Conservation (phyloP, 768 basidiomycete genomes). For the Termitomyces sp. region DNA sequence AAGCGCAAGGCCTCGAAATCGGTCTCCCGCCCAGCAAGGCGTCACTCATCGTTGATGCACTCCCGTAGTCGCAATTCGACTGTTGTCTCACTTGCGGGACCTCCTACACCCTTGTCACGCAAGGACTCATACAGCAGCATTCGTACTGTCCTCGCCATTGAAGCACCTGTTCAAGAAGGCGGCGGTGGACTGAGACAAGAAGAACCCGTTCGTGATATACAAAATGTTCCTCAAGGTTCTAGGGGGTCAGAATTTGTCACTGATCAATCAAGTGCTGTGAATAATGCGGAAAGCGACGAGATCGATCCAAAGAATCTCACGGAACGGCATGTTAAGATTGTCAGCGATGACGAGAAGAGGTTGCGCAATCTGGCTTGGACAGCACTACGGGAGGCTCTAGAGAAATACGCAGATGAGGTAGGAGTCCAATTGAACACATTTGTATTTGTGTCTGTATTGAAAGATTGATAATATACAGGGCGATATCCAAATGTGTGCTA, state of each 20-base stretch:
- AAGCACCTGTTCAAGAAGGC: conserved; percentile 26
- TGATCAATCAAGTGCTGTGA: conserved; percentile 14
- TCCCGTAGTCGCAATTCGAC: conserved; percentile 62
- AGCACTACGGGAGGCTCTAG: conserved; percentile 48
- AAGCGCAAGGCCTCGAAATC: conserved; percentile 25
- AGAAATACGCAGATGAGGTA: conserved; percentile 61
- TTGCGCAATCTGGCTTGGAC: conserved; percentile 53
- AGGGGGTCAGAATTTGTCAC: conserved; percentile 26
- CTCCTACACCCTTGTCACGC: conserved; percentile 28
- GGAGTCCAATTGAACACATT: background rate
- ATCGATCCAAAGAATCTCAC: conserved; percentile 19
- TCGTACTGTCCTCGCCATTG: conserved; percentile 61
- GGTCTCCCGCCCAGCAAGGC: conserved; percentile 18
- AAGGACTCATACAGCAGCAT: conserved; percentile 63
- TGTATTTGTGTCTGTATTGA: background rate
- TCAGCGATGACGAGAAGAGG: conserved; percentile 43
- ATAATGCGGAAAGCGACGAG: conserved; percentile 11
- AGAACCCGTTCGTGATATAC: conserved; percentile 24
- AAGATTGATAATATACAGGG: conserved; percentile 39
- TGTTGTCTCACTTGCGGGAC: conserved; percentile 51
- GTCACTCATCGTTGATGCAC: conserved; percentile 26
- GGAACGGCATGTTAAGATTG: conserved; percentile 34
- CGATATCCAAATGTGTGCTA: conserved; percentile 76
- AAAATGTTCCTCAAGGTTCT: conserved; percentile 17
- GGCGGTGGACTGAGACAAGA: conserved; percentile 16